Conservation (phyloP, 768 basidiomycete genomes). For the Boletus sp. region DNA sequence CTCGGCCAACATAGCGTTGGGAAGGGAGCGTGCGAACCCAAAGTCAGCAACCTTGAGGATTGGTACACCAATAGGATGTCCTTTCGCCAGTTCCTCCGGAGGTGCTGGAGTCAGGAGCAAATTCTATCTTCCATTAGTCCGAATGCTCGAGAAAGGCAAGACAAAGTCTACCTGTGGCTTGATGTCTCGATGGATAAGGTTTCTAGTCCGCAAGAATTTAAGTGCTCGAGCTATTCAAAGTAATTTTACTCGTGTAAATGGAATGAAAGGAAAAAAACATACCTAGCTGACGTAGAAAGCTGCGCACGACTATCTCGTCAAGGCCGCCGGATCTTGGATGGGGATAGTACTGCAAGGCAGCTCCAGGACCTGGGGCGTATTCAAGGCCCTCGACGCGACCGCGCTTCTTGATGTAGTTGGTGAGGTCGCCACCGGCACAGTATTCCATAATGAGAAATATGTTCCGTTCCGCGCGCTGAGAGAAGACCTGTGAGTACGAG, state of each 20-base stretch:
- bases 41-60: conserved; percentile 98
- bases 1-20: conserved; percentile 93
- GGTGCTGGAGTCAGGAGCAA: conserved; percentile 84
- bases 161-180: conserved; percentile 73
- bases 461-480: conserved; percentile 67
- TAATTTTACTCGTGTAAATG: background rate
- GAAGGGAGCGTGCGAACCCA: conserved; percentile 92
- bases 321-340: conserved; percentile 91
- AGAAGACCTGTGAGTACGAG: conserved; percentile 8
- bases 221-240: conserved; percentile 75
- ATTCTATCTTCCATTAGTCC: conserved; percentile 54
- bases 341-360: conserved; percentile 79
- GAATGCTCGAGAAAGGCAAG: background rate
- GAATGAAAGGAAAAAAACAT: conserved; percentile 20
- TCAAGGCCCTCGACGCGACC: conserved; percentile 89
- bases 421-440: conserved; percentile 94
- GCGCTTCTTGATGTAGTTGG: conserved; percentile 97
- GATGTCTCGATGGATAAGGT: conserved; percentile 95
- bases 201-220: conserved; percentile 84
- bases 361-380: conserved; percentile 67
- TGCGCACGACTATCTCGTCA: conserved; percentile 86
- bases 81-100: conserved; percentile 74
- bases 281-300: conserved; percentile 91
- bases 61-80: conserved; percentile 90
- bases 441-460: conserved; percentile 98